Evolutionary conservation across 129 eudicot species (phyloP), one percentile per base, ranked within the genome.

Genomic region (Oenanthe sinensis): DNA sequence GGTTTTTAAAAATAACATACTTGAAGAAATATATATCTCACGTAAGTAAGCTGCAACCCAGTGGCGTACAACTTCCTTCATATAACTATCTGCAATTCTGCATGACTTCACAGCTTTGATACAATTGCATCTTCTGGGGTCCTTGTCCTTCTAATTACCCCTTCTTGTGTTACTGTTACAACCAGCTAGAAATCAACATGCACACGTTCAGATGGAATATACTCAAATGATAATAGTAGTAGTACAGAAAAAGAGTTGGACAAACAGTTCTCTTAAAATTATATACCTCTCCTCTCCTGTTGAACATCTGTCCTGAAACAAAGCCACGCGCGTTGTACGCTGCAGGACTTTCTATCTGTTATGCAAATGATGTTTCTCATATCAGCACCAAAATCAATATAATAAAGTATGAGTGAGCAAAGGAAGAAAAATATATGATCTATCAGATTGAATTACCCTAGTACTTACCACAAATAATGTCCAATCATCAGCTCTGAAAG

Each of bases 401-500:
- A 39, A 65, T 22, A 22, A 81, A 58, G 43, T 50, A 70, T 36
- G 75, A 58, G 77, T 19, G 49, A 40, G 26, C 24, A 19, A 80
- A 74, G 55, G 58, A 22, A 50, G 78, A 70, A 26, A 76, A 55
- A 82, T 72, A 49, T 44, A 63, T 50, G 40, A 74, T 37, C 20
- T 54, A 62, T 26, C 17, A 60, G 36, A 60, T 62, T 28, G 3
- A 28, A 26, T 26, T 9, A 62, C 70, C 44, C 36, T n/a, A 8
- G 76, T 13, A 22, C 93, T 72, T 84, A 96, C 99, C 89, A 90
- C 97, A 83, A 83, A 96, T 69, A 96, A 79, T 79, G 91, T 52
- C 99, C 99, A 96, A 30, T 96, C 97, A 83, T 96, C 99, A 63
- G 99, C 97, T 85, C 91, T 92, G 44, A 90, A 37, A 68, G 97